Percentiles rank a stretch among this genome's conserved stretches.
These are phyloP conservation scores for Annulohypoxylon maeteangense DNA, from an alignment of 495 filamentous ascomycete genomes.

Conservation along the genomic window DNA sequence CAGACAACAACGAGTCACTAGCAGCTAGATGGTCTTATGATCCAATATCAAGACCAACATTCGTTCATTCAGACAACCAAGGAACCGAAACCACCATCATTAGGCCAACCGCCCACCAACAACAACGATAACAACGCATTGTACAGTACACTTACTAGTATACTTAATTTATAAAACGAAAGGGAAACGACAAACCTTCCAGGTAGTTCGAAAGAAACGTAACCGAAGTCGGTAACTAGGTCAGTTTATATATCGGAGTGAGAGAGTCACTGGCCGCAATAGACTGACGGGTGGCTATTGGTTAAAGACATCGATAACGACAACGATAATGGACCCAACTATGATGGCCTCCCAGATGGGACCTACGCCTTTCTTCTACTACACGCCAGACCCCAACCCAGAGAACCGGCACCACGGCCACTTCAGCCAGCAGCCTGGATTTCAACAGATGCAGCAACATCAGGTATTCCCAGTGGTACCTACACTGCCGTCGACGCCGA, in stretches of 20 bases:
- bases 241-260: slow-evolving; percentile 16
- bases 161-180: slow-evolving; percentile 59
- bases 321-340: slow-evolving; percentile 56
- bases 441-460: slow-evolving; percentile 57
- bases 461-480: slow-evolving; percentile 63
- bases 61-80: slow-evolving; percentile 56
- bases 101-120: slow-evolving; percentile 56
- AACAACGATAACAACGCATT: slow-evolving; percentile 26
- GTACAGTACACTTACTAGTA: slow-evolving; percentile 58
- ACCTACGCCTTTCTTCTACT: slow-evolving; percentile 90
- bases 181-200: slow-evolving; percentile 36
- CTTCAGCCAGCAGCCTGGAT: slow-evolving; percentile 79
- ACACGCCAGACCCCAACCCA: slow-evolving; percentile 78
- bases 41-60: slow-evolving; percentile 54
- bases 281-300: slow-evolving; percentile 29
- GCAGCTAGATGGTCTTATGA: slow-evolving; percentile 53
- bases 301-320: slow-evolving; percentile 39
- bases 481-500: slow-evolving; percentile 69
- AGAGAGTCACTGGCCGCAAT: slow-evolving; percentile 9
- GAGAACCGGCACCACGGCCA: slow-evolving; percentile 84
- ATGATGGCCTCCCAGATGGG: slow-evolving; percentile 69
- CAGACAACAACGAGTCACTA: slow-evolving; percentile 52
- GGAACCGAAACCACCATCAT: slow-evolving; percentile 62
- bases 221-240: slow-evolving; percentile 34
- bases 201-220: slow-evolving; percentile 9